These are phyloP conservation scores for Rhizopogon vulgaris DNA, from an alignment of 768 basidiomycete species.

Conservation along the genomic window DNA sequence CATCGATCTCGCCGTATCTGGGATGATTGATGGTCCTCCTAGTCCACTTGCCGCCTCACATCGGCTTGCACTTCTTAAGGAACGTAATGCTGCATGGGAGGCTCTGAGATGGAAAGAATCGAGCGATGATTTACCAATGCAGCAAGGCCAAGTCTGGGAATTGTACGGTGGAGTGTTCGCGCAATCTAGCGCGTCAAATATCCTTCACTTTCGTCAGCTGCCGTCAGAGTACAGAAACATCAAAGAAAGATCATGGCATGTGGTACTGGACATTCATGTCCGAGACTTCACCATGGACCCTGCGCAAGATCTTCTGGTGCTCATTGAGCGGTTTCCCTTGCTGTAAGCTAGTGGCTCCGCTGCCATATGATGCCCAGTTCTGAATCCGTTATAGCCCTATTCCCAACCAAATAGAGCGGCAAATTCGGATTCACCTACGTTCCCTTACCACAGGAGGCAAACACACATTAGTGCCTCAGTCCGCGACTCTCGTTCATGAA, in stretches of 20 bases:
- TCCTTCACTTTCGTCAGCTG: slow-evolving; percentile 40
- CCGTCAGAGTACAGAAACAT: slow-evolving; percentile 46
- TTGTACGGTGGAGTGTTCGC: slow-evolving; percentile 53
- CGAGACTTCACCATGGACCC: slow-evolving; percentile 66
- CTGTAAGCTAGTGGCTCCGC: slow-evolving; percentile 22
- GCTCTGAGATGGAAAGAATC: slow-evolving; percentile 29
- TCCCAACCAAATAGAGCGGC: background rate
- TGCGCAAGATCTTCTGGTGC: slow-evolving; percentile 56
- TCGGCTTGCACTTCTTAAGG: slow-evolving; percentile 33
- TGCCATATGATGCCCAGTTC: slow-evolving; percentile 1
- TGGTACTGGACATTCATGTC: slow-evolving; percentile 30
- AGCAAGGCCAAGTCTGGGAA: slow-evolving; percentile 45
- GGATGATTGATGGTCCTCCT: slow-evolving; percentile 34
- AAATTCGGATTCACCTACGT: slow-evolving; percentile 36
- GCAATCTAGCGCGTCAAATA: slow-evolving; percentile 25
- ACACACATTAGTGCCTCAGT: slow-evolving; percentile 38
- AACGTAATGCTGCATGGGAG: slow-evolving; percentile 35
- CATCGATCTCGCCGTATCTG: slow-evolving; percentile 40
- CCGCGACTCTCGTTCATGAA: slow-evolving; percentile 25
- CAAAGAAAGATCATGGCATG: slow-evolving; percentile 37
- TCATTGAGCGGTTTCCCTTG: slow-evolving; percentile 33
- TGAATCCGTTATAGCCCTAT: background rate
- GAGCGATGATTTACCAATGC: slow-evolving; percentile 31
- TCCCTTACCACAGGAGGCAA: slow-evolving; percentile 37
- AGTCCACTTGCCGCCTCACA: slow-evolving; percentile 21